These are phyloP conservation scores for Pittosporum tobira DNA, from an alignment of 129 eudicot species.

Conservation along the genomic window DNA sequence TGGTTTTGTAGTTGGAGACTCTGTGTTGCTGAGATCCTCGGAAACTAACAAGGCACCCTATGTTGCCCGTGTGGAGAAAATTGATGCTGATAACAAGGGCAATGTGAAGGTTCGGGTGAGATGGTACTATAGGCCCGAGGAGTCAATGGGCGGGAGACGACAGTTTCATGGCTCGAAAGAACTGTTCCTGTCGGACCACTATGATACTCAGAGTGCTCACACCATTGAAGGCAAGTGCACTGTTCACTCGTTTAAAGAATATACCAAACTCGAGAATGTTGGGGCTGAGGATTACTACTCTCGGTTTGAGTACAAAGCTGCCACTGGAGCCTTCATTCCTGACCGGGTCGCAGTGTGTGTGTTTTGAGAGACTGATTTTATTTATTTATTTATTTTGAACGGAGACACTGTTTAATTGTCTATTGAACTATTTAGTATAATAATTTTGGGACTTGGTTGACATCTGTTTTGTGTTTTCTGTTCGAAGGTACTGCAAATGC, in stretches of 20 bases:
- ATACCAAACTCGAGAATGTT: slow-evolving; percentile 62
- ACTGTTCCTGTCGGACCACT: slow-evolving; percentile 57
- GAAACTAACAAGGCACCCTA: slow-evolving; percentile 45
- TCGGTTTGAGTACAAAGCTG: slow-evolving; percentile 62
- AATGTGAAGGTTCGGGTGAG: slow-evolving; percentile 45
- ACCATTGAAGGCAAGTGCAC: slow-evolving; percentile 57
- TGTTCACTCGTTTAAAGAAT: slow-evolving; percentile 63
- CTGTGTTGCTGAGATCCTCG: slow-evolving; percentile 50
- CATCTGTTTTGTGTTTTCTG: slow-evolving; percentile 6
- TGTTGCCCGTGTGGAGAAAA: slow-evolving; percentile 62
- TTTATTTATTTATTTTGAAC: too few species aligned
- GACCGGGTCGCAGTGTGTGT: slow-evolving; percentile 63
- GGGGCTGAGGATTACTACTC: slow-evolving; percentile 59
- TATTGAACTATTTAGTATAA: background rate
- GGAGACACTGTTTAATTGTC: slow-evolving; percentile 1
- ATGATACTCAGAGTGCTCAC: slow-evolving; percentile 55
- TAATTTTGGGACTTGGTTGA: background rate
- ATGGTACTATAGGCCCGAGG: slow-evolving; percentile 76
- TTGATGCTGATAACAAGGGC: slow-evolving; percentile 52
- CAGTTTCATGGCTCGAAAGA: slow-evolving; percentile 65
- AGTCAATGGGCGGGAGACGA: slow-evolving; percentile 57
- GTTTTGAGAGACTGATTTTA: background rate
- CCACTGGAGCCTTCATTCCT: slow-evolving; percentile 56
- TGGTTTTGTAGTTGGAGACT: slow-evolving; percentile 50
- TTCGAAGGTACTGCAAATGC: slow-evolving; percentile 58